Base-by-base conservation (phyloP, 768 basidiomycete species). In the Xanthoconium purpureum region DNA sequence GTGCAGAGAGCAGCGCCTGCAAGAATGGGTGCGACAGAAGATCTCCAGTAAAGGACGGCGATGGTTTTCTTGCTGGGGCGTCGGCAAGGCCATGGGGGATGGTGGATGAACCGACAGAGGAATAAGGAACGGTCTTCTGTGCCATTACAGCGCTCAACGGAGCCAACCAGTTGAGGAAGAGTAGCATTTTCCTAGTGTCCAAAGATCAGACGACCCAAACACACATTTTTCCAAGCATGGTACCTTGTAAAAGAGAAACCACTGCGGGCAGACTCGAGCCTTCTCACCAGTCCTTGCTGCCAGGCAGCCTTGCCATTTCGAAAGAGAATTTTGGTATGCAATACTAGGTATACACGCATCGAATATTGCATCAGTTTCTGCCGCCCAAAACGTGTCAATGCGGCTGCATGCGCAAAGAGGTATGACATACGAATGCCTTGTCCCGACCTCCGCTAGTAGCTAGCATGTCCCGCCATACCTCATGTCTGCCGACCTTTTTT, bases 351-450 rank as follows among this genome's bases (percentile, higher is more conserved):
- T 49, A 91, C 73, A 46, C 83, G 83, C 58, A 94, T 82, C 24
- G 87, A 80, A 69, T 93, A 94, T 76, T 94, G 91, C 54, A 94
- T 84, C 53, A 92, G 65, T 91, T 94, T 94, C 91, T 93, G 60
- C 47, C 39, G 38, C 29, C 44, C 35, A 37, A 15, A 47, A 49
- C 4, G 47, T 36, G 47, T 64, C 50, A 59, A 33, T 42, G 30
- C 28, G 8, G 13, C 5, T 30, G 39, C 33, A 32, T 28, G 38
- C 17, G 35, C 43, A 44, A 28, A 46, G 1, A 32, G 13, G 32
- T 20, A 28, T 45, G 44, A 36, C 45, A 43, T 39, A 80, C 91
- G 67, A 94, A 87, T 30, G 84, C 83, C 74, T 94, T 94, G 72
- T 94, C 91, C 63, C 91, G 79, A 49, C 91, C 91, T 61, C 82